Percentiles rank a stretch among this genome's conserved stretches.
phyloP scores from a whole-genome alignment of 1,284 basidiomycete genomes.

The Neonothopanus nambi region DNA sequence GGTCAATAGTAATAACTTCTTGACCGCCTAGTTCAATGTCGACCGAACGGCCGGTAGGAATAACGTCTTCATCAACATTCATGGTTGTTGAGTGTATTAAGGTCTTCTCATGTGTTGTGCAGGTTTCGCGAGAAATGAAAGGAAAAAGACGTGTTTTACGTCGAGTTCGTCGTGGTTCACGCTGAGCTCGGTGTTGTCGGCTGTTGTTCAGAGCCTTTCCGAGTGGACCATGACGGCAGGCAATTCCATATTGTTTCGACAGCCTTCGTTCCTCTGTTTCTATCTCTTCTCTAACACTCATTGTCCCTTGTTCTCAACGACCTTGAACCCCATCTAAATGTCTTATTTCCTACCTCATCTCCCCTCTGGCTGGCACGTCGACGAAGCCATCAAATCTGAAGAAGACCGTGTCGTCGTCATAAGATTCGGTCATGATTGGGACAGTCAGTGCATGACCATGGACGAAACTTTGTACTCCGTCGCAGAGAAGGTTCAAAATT shows the following conservation, averaged over 20 bases:
- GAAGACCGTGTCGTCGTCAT: constrained; percentile 96
- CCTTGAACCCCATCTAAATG: constrained; percentile 54
- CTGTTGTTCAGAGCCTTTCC: background rate
- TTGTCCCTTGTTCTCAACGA: constrained; percentile 1
- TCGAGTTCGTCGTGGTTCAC: background rate
- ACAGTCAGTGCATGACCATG: constrained; percentile 97
- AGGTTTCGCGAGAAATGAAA: background rate
- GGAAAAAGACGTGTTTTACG: background rate
- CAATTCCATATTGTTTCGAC: background rate
- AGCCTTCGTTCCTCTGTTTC: too few relatives aligned
- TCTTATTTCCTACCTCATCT: constrained; percentile 90
- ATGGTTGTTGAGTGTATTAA: background rate
- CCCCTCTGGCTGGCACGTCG: constrained; percentile 95
- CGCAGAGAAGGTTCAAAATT: constrained; percentile 97
- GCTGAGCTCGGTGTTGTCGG: background rate
- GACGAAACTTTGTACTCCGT: constrained; percentile 95
- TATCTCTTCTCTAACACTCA: too few relatives aligned
- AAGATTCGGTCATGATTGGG: constrained; percentile 95
- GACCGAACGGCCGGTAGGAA: constrained; percentile 30
- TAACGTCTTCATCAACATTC: constrained; percentile 13
- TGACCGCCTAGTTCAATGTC: constrained; percentile 77
- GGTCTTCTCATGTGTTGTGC: constrained; percentile 10
- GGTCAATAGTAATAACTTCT: constrained; percentile 78
- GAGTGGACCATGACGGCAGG: background rate
- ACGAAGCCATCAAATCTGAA: constrained; percentile 97